A percentile compares a stretch with the other conserved stretches of the same genome.
Evolutionary conservation across 768 basidiomycete genomes (phyloP).

Genomic region (Albatrellus ellisii): DNA sequence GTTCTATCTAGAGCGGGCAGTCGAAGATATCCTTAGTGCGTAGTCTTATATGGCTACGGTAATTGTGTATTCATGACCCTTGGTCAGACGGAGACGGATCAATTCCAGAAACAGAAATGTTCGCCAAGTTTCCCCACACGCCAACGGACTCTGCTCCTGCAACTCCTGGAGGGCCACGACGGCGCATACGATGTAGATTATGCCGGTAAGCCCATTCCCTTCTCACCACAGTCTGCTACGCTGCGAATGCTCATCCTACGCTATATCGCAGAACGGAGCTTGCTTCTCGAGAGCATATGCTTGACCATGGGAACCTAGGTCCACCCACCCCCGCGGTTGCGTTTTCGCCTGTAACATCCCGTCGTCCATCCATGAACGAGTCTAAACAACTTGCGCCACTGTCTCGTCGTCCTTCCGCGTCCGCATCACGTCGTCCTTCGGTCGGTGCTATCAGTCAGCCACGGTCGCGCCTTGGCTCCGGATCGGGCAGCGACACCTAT

Average conservation of each 20-base stretch:
- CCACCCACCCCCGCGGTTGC: constrained; percentile 43
- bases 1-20: constrained; percentile 72
- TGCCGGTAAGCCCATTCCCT: constrained; percentile 59
- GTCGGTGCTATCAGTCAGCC: constrained; percentile 1
- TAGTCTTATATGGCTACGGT: constrained; percentile 6
- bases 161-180: constrained; percentile 43
- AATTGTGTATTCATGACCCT: constrained; percentile 6
- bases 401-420: constrained; percentile 6
- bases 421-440: constrained; percentile 12
- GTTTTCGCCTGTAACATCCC: constrained; percentile 34
- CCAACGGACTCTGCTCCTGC: constrained; percentile 47
- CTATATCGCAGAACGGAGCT: constrained; percentile 54
- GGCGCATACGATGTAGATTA: constrained; percentile 84
- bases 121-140: constrained; percentile 58
- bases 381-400: background rate
- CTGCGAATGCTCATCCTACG: background rate
- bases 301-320: constrained; percentile 74
- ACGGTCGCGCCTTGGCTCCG: constrained; percentile 9
- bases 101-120: constrained; percentile 52
- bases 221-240: background rate
- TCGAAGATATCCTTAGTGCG: constrained; percentile 71
- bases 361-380: constrained; percentile 21
- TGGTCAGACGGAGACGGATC: constrained; percentile 62
- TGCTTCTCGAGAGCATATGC: constrained; percentile 87
- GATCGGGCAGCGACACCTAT: background rate